These are phyloP conservation scores for Vitis cinerea DNA, from an alignment of 164 flowering plant genomes.

Conservation along the genomic window DNA sequence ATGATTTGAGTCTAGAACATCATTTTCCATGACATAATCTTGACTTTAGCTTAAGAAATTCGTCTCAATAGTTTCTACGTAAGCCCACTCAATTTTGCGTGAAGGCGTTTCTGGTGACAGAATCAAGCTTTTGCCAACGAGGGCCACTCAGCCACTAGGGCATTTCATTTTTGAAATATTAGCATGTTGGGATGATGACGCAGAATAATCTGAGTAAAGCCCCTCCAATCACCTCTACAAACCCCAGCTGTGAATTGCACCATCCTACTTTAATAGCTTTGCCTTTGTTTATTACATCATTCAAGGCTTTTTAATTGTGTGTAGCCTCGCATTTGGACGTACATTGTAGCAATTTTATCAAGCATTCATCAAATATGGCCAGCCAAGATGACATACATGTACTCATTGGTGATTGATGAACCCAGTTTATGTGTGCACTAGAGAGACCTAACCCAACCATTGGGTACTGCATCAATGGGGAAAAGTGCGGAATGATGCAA, in stretches of 20 bases:
- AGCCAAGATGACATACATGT: not conserved
- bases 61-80: conserved; percentile 4
- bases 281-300: not conserved
- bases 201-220: not conserved
- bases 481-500: not conserved
- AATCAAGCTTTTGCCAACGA: conserved; percentile 12
- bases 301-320: not conserved
- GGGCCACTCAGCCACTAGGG: conserved; percentile 19
- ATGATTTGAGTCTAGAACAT: not conserved
- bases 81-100: conserved; percentile 10
- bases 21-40: not conserved
- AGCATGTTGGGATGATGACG: not conserved
- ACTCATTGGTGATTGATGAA: not conserved
- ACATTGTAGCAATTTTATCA: too few species aligned
- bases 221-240: not conserved
- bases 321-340: too few species aligned
- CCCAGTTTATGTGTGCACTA: not conserved
- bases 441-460: not conserved
- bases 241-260: not conserved
- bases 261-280: not conserved
- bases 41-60: too few species aligned
- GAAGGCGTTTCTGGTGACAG: conserved; percentile 13
- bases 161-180: not conserved
- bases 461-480: not conserved
- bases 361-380: not conserved